Base-by-base conservation (phyloP, 1,139 yeast species). In the Suhomyces kunorum region DNA sequence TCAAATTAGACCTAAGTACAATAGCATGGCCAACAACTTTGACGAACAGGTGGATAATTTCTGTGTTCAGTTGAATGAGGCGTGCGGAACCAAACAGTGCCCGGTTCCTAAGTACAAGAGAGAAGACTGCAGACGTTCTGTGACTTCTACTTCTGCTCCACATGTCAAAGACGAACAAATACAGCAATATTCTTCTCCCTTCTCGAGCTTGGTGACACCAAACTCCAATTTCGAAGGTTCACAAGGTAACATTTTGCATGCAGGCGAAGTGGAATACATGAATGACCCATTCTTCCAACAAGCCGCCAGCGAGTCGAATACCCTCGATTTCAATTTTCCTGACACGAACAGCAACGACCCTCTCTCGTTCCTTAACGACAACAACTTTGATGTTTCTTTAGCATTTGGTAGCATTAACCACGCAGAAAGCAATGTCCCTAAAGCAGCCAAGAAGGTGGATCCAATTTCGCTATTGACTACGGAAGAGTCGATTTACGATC, bases 41-140 rank as follows among this genome's bases (percentile, higher is more conserved):
- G 76, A 72, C 28, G 78, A 73, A 47, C 61, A 68, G 47, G 60
- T 66, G 14, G 74, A 72, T 47, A 83, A 82, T 35, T 90, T 90
- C 56, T 90, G 98, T 57, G 77, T 76, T 19, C 78, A 81, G 53
- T 71, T 90, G 52, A 78, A 78, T 47, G 76, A 81, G 58, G 97
- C 90, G 0, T 90, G 98, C 62, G 97, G 96, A 13, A 83, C 83
- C n/a, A 81, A 72, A 55, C 71, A 71, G 20, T 66, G 76, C 45
- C 95, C 95, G 3, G 61, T 82, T 7, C 95, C 96, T 7, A 76
- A 77, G 55, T 60, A 51, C 46, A 51, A 62, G 41, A 46, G 58
- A 35, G 18, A 14, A 8, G 43, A 51, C 50, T 32, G 55, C 49
- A 39, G 43, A 28, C 27, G 35, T 33, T 34, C 45, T 3, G 25